phyloP scores from a whole-genome alignment of 1,284 basidiomycete genomes.

The Rhodotorula sp. region DNA sequence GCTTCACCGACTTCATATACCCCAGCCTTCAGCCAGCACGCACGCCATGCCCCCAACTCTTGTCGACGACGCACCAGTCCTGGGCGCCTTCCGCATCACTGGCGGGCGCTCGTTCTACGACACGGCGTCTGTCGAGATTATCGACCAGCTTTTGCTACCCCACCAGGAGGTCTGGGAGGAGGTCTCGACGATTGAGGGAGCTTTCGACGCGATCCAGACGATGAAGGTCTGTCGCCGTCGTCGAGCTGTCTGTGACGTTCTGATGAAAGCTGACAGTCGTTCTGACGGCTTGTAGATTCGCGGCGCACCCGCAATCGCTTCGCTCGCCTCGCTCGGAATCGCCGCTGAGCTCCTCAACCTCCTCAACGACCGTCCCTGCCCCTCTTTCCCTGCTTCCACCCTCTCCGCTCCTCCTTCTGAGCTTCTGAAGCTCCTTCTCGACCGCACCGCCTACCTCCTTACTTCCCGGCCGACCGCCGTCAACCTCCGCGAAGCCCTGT shows the following conservation, averaged over 20 bases:
- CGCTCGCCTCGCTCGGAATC: conserved; percentile 76
- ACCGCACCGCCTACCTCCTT: conserved; percentile 67
- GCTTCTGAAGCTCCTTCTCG: conserved; percentile 58
- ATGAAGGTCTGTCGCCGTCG: conserved; percentile 63
- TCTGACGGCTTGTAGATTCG: conserved; percentile 59
- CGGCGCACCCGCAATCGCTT: conserved; percentile 90
- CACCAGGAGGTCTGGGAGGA: conserved; percentile 71
- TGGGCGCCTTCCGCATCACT: conserved; percentile 38
- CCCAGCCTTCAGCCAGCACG: neutral
- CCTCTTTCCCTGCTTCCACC: conserved; percentile 53
- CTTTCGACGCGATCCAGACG: conserved; percentile 83
- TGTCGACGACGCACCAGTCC: neutral
- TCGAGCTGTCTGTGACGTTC: too few relatives aligned
- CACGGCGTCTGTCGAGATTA: conserved; percentile 41
- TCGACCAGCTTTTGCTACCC: conserved; percentile 43
- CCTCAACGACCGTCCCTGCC: conserved; percentile 51
- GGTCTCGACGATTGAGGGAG: conserved; percentile 70
- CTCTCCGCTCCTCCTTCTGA: conserved; percentile 55
- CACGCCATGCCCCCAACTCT: neutral
- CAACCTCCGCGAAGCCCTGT: conserved; percentile 78
- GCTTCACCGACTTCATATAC: neutral
- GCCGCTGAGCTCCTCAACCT: conserved; percentile 56
- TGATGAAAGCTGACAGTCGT: neutral
- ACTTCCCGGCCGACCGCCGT: conserved; percentile 90
- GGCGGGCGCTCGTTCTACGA: conserved; percentile 29